Percentiles rank a stretch among this genome's conserved stretches.
phyloP scores from a whole-genome alignment of 2,329 filamentous ascomycete genomes.

The Colletotrichum noveboracense region DNA sequence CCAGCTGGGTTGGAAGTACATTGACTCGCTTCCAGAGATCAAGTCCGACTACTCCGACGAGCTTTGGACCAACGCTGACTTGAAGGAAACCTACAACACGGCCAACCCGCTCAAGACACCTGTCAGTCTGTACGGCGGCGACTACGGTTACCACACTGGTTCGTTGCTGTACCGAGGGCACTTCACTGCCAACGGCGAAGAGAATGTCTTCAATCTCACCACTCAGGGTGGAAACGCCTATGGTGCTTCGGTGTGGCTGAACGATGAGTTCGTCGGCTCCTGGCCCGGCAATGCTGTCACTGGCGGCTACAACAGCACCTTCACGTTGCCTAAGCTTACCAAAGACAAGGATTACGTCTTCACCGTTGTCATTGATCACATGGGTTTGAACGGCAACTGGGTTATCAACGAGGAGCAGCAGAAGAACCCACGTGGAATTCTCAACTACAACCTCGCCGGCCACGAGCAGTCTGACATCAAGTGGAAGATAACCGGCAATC shows the following conservation, averaged over 20 bases:
- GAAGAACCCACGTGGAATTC: constrained; percentile 63
- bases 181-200: constrained; percentile 64
- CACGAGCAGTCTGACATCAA: constrained; percentile 50
- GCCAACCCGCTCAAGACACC: constrained; percentile 56
- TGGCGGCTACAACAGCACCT: constrained; percentile 55
- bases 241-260: constrained; percentile 68
- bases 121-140: constrained; percentile 66
- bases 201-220: constrained; percentile 56
- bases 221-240: constrained; percentile 71
- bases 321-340: constrained; percentile 56
- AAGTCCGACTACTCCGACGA: constrained; percentile 37
- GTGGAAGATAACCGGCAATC: constrained; percentile 69
- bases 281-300: constrained; percentile 58
- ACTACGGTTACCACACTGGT: constrained; percentile 74
- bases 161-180: constrained; percentile 69
- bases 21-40: constrained; percentile 27
- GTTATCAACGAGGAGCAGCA: constrained; percentile 59
- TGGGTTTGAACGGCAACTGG: constrained; percentile 70
- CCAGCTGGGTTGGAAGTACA: constrained; percentile 18
- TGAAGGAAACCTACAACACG: constrained; percentile 31
- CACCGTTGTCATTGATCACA: constrained; percentile 72
- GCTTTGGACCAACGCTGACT: constrained; percentile 47
- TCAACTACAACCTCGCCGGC: constrained; percentile 58
- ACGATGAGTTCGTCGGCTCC: constrained; percentile 64
- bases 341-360: constrained; percentile 60